These are phyloP conservation scores for Cryoendolithus antarcticus DNA, from an alignment of 2,329 filamentous ascomycete species.

Conservation along the genomic window DNA sequence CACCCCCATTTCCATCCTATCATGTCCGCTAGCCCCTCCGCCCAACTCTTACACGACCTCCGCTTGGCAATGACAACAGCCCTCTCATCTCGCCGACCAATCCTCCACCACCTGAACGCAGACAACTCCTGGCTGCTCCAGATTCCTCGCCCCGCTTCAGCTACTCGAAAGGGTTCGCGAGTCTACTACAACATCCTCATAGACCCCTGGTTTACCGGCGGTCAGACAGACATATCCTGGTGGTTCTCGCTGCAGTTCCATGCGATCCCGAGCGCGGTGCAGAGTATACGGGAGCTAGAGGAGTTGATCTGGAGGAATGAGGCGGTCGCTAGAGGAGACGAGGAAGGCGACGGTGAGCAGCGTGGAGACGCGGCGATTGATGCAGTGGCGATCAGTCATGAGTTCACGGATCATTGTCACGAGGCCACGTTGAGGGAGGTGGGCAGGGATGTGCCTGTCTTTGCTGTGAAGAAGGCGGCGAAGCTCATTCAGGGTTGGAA, in stretches of 20 bases:
- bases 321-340: slow-evolving; percentile 37
- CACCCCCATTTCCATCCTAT: too few relatives aligned
- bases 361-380: slow-evolving; percentile 35
- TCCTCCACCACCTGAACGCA: slow-evolving; percentile 54
- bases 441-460: slow-evolving; percentile 41
- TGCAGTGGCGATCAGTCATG: slow-evolving; percentile 48
- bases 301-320: slow-evolving; percentile 39
- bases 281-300: slow-evolving; percentile 45
- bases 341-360: slow-evolving; percentile 27
- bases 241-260: slow-evolving; percentile 59
- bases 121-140: slow-evolving; percentile 58
- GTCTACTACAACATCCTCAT: slow-evolving; percentile 52
- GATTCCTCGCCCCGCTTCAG: slow-evolving; percentile 33
- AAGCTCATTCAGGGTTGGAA: slow-evolving; percentile 44
- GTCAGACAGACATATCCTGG: slow-evolving; percentile 49
- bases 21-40: too few relatives aligned
- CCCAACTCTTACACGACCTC: too few relatives aligned
- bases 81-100: slow-evolving; percentile 25
- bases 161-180: slow-evolving; percentile 30
- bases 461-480: slow-evolving; percentile 47
- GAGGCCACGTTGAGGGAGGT: slow-evolving; percentile 47
- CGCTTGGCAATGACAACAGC: too few relatives aligned
- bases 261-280: slow-evolving; percentile 40
- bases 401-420: slow-evolving; percentile 60
- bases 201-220: slow-evolving; percentile 53